Evolutionary conservation across 306 rosid genomes (phyloP).

Genomic region (Rosa lucieae): DNA sequence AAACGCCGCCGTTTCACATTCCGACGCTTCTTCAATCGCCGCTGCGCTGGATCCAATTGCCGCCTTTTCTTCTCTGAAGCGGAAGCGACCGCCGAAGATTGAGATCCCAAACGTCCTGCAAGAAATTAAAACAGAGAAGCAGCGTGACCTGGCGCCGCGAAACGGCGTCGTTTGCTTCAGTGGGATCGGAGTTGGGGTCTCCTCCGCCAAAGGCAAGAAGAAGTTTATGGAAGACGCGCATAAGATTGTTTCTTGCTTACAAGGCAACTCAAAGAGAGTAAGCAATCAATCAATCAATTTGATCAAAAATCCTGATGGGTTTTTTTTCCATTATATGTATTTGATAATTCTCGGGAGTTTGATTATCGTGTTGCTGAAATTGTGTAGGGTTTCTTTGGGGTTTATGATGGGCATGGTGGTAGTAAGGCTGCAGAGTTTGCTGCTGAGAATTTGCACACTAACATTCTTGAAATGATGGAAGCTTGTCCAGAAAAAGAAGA

Average conservation of each 20-base stretch:
- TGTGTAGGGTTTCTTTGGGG: slow-evolving; percentile 57
- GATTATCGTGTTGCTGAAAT: not conserved
- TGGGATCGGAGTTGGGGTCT: slow-evolving; percentile 43
- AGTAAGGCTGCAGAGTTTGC: slow-evolving; percentile 61
- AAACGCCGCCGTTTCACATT: slow-evolving; percentile 11
- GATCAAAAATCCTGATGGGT: not conserved
- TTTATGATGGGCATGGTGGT: slow-evolving; percentile 74
- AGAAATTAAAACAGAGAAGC: slow-evolving; percentile 34
- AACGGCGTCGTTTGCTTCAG: slow-evolving; percentile 24
- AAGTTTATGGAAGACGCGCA: slow-evolving; percentile 61
- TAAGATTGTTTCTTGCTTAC: slow-evolving; percentile 42
- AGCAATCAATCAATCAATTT: not conserved
- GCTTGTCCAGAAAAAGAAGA: slow-evolving; percentile 36
- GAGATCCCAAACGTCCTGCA: slow-evolving; percentile 49
- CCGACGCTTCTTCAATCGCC: not conserved
- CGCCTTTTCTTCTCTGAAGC: slow-evolving; percentile 39
- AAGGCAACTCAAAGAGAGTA: slow-evolving; percentile 37
- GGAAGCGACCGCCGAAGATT: slow-evolving; percentile 59
- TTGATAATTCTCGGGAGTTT: not conserved
- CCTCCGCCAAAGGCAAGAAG: slow-evolving; percentile 55
- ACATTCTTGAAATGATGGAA: slow-evolving; percentile 49
- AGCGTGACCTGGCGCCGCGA: slow-evolving; percentile 17
- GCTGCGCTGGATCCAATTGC: not conserved
- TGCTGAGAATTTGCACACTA: slow-evolving; percentile 46
- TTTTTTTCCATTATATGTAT: not conserved